Evolutionary conservation across 257 asterid species (phyloP).

Genomic region (Primulina huaijiensis): DNA sequence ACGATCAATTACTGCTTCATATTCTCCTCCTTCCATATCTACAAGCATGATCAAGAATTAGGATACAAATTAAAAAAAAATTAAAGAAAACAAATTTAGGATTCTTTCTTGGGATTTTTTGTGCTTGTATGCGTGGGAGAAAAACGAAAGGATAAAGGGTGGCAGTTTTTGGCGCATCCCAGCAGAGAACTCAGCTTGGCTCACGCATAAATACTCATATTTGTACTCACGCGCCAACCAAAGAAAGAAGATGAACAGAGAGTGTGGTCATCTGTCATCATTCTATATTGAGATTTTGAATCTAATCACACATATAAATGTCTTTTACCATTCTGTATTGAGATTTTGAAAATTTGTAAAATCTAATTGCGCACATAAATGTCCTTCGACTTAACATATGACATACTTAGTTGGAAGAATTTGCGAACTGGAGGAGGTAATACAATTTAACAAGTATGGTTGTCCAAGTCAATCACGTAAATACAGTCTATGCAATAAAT

Average conservation of each 20-base stretch:
- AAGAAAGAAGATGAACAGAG: too few species aligned
- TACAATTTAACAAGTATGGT: too few species aligned
- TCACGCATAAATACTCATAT: too few species aligned
- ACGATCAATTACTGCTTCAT: conserved; percentile 61
- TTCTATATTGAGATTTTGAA: neutral
- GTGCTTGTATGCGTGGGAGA: conserved; percentile 13
- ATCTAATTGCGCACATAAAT: neutral
- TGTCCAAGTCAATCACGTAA: too few species aligned
- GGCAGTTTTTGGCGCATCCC: conserved; percentile 30
- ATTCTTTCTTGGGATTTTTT: neutral
- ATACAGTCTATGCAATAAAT: too few species aligned
- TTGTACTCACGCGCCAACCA: too few species aligned
- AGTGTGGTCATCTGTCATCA: too few species aligned
- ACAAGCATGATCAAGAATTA: conserved; percentile 9
- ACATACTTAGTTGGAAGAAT: too few species aligned
- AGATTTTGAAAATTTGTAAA: neutral
- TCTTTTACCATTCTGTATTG: neutral
- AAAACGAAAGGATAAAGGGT: conserved; percentile 1
- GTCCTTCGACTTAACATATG: neutral
- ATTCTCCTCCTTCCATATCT: conserved; percentile 34
- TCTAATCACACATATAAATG: neutral
- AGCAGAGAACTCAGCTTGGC: conserved; percentile 2
- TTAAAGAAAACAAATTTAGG: neutral
- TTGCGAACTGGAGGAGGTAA: too few species aligned
- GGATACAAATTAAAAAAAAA: neutral